Conservation (phyloP, 2,329 filamentous ascomycete species). For the Cercospora citrullina region DNA sequence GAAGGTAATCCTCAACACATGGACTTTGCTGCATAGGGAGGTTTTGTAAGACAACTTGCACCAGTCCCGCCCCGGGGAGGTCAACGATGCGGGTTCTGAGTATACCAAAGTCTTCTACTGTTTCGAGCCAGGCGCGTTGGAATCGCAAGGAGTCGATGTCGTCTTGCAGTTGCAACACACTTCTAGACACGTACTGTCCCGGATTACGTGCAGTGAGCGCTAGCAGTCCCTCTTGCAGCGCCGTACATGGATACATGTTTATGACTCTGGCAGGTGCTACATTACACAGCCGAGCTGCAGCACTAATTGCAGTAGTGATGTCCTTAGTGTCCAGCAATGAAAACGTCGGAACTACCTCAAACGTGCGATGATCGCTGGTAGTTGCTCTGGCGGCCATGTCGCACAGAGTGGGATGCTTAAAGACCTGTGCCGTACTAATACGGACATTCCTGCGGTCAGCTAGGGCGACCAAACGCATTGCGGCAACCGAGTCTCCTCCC, state of each 20-base stretch:
- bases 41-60: constrained; percentile 32
- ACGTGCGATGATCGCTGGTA: background rate
- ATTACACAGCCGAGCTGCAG: constrained; percentile 15
- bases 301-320: background rate
- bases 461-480: constrained; percentile 47
- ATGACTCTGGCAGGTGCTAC: constrained; percentile 38
- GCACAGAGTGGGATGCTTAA: constrained; percentile 4
- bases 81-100: constrained; percentile 12
- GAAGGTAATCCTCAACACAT: constrained; percentile 39
- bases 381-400: constrained; percentile 3
- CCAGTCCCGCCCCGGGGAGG: constrained; percentile 12
- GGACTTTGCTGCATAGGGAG: constrained; percentile 36
- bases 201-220: constrained; percentile 54
- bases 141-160: constrained; percentile 38
- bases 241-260: constrained; percentile 52
- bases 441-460: constrained; percentile 19
- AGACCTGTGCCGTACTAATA: constrained; percentile 5
- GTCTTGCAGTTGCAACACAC: constrained; percentile 7
- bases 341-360: background rate
- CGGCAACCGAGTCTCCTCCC: constrained; percentile 49
- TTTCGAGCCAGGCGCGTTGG: constrained; percentile 35
- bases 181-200: constrained; percentile 55
- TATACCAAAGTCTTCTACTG: background rate
- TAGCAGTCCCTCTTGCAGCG: constrained; percentile 43
- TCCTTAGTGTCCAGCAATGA: background rate